Base-by-base conservation (phyloP, 75 land plant genomes). In the Picea glauca region DNA sequence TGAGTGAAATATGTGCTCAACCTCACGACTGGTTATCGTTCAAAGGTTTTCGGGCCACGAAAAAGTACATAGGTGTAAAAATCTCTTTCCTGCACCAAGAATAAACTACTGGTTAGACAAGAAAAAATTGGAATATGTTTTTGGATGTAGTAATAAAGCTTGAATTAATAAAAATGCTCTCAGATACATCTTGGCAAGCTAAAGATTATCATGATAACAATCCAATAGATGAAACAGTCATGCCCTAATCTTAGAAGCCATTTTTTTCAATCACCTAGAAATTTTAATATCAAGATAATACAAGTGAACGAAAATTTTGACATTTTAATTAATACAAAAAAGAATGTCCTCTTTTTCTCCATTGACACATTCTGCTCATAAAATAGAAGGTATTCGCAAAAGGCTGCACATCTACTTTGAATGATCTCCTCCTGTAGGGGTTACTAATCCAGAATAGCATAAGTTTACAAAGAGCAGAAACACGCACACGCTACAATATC, bases 41-140 rank as follows among this genome's bases (percentile, higher is more conserved):
- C 56, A 75, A 74, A 32, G 99, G 99, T 85, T 96, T 96, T 46
- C 92, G 88, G 23, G 79, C 99, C 77, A 96, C 50, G 83, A 96
- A 92, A 83, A 91, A 92, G 58, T 94, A 96, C 98, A 96, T 90
- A 15, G 99, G 94, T 30, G 99, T 96, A 84, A 96, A 96, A 43
- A 96, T 87, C 83, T 96, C 95, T 76, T 85, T 92, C 90, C 99
- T 96, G 95, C 77, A 84, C 32, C n/a, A 76, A 81, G 23, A 70
- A 20, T 3, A 43, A 70, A 70, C 23, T 11, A 21, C 4, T 1
- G 40, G 63, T 21, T 7, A 75, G 40, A 8, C 12, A 76, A 76
- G 4, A 61, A 66, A 13, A 58, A 32, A 2, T 14, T 33, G 30
- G 13, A 23, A 17, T 18, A 13, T 76, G 14, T 12, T 60, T 56